Base-by-base conservation (phyloP, 2,329 filamentous ascomycete species). In the Xylaria sp. region DNA sequence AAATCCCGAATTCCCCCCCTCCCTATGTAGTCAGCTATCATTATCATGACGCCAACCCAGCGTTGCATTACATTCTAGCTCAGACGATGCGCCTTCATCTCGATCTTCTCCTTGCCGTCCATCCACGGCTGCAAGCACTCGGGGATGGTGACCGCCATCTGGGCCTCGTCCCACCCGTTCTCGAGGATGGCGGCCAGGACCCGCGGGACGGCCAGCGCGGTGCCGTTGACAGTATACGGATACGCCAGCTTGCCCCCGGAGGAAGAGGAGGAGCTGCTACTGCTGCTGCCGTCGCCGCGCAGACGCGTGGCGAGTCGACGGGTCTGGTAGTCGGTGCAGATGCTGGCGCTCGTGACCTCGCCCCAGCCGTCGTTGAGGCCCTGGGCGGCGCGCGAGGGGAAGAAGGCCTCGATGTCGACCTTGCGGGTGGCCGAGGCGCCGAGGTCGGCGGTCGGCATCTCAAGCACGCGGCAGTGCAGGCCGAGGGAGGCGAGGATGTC, bases 291-390 rank as follows among this genome's bases (percentile, higher is more conserved):
- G 58, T 80, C 82, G 13, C 84, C 69, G 69, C 90, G 89, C 51
- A 92, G 83, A 45, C 91, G 86, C 15, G 96, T 97, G 31, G 88
- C 90, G 39, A 99, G 83, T 17, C 96, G 86, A 31, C 96, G 86
- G 29, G 87, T 91, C 82, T 99, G 96, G 80, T 98, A 99, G 79
- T 99, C 96, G 1, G 93, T 96, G 80, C 96, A 99, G 73, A 95
- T 90, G 69, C 92, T 96, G 0, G 93, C 90, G 49, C 91, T 95
- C 0, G 94, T 97, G 59, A 99, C 90, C 80, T 99, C 96, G 53
- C 96, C 96, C 92, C 94, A 99, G 33, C 93, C 94, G 11, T 87
- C 84, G 71, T 90, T 85, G 36, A 69, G 56, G 20, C 61, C 60
- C 29, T 84, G 83, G 57, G 65, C 64, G 44, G 81, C 83, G 4